Evolutionary conservation across 345 rosid species (phyloP).

Genomic region (Physaria fendleri): DNA sequence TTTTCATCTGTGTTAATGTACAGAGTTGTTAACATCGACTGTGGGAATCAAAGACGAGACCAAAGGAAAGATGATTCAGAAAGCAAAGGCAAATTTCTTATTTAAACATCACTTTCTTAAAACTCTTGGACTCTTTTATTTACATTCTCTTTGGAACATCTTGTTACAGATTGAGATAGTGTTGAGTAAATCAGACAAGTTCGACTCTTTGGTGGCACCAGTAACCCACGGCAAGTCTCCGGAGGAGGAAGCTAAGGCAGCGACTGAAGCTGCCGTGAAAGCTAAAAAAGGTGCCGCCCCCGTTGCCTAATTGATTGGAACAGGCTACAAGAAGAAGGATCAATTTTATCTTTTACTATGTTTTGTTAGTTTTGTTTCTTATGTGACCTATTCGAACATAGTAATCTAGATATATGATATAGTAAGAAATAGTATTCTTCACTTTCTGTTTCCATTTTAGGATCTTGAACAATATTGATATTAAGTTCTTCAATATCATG

Average conservation of each 20-base stretch:
- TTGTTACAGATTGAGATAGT: conserved; percentile 64
- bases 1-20: not conserved
- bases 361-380: conserved; percentile 20
- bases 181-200: conserved; percentile 66
- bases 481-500: not conserved
- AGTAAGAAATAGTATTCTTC: not conserved
- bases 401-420: conserved; percentile 9
- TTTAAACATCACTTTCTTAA: not conserved
- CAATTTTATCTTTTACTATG: not conserved
- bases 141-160: not conserved
- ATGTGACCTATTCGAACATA: conserved; percentile 29
- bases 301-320: conserved; percentile 16
- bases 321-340: not conserved
- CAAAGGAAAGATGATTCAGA: conserved; percentile 68
- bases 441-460: not conserved
- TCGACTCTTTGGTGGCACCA: conserved; percentile 52
- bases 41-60: conserved; percentile 82
- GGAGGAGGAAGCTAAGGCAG: conserved; percentile 24
- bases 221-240: conserved; percentile 20
- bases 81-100: conserved; percentile 61
- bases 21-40: conserved; percentile 83
- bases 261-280: conserved; percentile 8
- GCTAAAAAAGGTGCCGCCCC: conserved; percentile 21
- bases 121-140: not conserved
- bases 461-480: not conserved